Evolutionary conservation across 2,329 filamentous ascomycete genomes (phyloP).

Genomic region (Piedraia hortae): DNA sequence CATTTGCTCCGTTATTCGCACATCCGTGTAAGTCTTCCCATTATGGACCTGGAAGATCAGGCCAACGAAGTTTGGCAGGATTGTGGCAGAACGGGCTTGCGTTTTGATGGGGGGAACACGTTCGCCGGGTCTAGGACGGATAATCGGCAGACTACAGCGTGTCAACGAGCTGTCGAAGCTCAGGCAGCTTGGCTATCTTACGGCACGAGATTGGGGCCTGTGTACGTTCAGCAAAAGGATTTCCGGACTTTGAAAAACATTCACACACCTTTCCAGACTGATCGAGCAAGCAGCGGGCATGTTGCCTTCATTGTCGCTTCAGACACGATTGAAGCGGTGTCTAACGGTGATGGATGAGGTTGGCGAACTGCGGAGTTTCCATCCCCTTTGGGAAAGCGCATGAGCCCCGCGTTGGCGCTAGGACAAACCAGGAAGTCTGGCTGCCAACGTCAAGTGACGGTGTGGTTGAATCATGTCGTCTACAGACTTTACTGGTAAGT

Average conservation of each 20-base stretch:
- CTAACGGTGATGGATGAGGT: neutral
- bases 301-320: slow-evolving; percentile 8
- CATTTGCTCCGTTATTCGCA: slow-evolving; percentile 81
- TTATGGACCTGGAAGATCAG: slow-evolving; percentile 78
- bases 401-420: too few relatives aligned
- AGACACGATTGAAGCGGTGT: neutral
- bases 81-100: slow-evolving; percentile 64
- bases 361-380: slow-evolving; percentile 1
- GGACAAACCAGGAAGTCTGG: too few relatives aligned
- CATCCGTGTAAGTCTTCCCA: slow-evolving; percentile 60
- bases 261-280: slow-evolving; percentile 77
- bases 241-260: slow-evolving; percentile 3
- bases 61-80: slow-evolving; percentile 77
- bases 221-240: slow-evolving; percentile 2
- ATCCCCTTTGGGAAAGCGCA: too few relatives aligned
- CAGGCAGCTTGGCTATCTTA: slow-evolving; percentile 17
- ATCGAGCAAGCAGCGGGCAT: slow-evolving; percentile 27
- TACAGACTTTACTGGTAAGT: too few relatives aligned
- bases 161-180: slow-evolving; percentile 2
- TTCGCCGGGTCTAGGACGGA: slow-evolving; percentile 30
- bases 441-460: too few relatives aligned
- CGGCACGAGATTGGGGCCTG: slow-evolving; percentile 44
- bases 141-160: slow-evolving; percentile 30
- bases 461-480: too few relatives aligned
- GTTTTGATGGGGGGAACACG: slow-evolving; percentile 50